A percentile compares a stretch with the other conserved stretches of the same genome.
phyloP scores from a whole-genome alignment of 1,284 basidiomycete species.

The Stygiomarasmius scandens region DNA sequence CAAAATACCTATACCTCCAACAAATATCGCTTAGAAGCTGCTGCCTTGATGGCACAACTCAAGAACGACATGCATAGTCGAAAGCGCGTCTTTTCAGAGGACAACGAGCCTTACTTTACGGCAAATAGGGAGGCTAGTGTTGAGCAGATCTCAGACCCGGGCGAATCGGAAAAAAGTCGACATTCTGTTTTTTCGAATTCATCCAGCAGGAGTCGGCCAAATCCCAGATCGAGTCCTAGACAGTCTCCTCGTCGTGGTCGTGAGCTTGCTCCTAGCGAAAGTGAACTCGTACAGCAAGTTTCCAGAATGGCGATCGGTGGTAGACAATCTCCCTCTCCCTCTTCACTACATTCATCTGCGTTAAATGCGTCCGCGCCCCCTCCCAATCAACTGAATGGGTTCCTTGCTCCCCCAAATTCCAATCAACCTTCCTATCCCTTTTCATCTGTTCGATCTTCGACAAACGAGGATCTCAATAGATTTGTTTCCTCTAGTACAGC shows the following conservation, averaged over 20 bases:
- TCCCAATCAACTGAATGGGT: constrained; percentile 21
- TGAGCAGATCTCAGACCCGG: constrained; percentile 21
- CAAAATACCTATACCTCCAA: constrained; percentile 38
- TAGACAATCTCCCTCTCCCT: not conserved
- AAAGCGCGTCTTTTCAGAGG: constrained; percentile 69
- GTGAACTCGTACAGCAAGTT: constrained; percentile 5
- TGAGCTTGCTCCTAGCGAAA: not conserved
- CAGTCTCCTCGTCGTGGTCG: not conserved
- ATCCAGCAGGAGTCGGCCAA: not conserved
- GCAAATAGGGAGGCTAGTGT: constrained; percentile 39
- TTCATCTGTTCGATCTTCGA: constrained; percentile 50
- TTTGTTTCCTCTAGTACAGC: constrained; percentile 79
- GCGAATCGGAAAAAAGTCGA: constrained; percentile 3
- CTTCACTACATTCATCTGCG: constrained; percentile 1
- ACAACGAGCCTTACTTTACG: constrained; percentile 52
- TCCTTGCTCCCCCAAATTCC: constrained; percentile 16
- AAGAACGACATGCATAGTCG: constrained; percentile 72
- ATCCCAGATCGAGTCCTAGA: not conserved
- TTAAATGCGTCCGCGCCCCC: constrained; percentile 18
- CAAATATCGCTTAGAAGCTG: constrained; percentile 74
- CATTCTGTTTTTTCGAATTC: not conserved
- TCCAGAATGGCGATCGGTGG: constrained; percentile 7
- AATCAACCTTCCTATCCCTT: constrained; percentile 47
- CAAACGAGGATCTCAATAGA: constrained; percentile 78
- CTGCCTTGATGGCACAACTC: constrained; percentile 81